These are phyloP conservation scores for Cenchrus americanus DNA, from an alignment of 176 grass and related monocot species.

Conservation along the genomic window DNA sequence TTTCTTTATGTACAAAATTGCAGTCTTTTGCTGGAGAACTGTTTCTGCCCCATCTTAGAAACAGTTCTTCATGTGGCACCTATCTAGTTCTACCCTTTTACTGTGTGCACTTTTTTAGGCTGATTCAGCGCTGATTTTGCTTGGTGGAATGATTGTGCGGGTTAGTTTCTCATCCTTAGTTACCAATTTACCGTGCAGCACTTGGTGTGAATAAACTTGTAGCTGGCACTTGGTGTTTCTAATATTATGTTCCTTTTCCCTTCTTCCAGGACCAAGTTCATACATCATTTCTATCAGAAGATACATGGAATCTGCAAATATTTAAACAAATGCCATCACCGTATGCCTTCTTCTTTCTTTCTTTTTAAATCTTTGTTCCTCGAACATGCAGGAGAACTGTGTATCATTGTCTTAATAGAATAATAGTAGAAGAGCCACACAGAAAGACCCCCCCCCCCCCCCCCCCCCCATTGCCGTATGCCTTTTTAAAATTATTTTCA, in stretches of 20 bases:
- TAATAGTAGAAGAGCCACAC: too few species aligned
- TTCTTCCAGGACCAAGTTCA: slow-evolving; percentile 84
- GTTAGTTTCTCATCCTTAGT: slow-evolving; percentile 48
- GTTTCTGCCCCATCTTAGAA: slow-evolving; percentile 22
- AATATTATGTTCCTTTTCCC: slow-evolving; percentile 28
- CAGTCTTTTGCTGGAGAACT: slow-evolving; percentile 3
- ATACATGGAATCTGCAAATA: slow-evolving; percentile 86
- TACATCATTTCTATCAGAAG: slow-evolving; percentile 72
- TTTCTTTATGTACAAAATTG: not conserved
- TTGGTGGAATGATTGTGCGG: slow-evolving; percentile 71
- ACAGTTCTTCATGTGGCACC: not conserved
- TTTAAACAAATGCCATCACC: slow-evolving; percentile 79
- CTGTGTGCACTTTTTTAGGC: slow-evolving; percentile 57
- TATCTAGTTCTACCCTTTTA: slow-evolving; percentile 37
- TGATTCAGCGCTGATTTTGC: slow-evolving; percentile 69
- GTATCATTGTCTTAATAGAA: too few species aligned
- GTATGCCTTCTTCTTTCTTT: slow-evolving; percentile 53
- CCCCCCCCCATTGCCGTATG: too few species aligned
- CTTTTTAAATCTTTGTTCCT: not conserved
- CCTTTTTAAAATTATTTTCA: not conserved
- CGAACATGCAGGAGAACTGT: too few species aligned
- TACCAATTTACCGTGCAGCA: not conserved
- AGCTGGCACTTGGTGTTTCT: slow-evolving; percentile 35
- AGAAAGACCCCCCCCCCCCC: too few species aligned
- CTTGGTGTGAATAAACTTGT: slow-evolving; percentile 16